Evolutionary conservation across 129 eudicot genomes (phyloP), one percentile per base, ranked within the genome.

Genomic region (Saposhnikovia divaricata): DNA sequence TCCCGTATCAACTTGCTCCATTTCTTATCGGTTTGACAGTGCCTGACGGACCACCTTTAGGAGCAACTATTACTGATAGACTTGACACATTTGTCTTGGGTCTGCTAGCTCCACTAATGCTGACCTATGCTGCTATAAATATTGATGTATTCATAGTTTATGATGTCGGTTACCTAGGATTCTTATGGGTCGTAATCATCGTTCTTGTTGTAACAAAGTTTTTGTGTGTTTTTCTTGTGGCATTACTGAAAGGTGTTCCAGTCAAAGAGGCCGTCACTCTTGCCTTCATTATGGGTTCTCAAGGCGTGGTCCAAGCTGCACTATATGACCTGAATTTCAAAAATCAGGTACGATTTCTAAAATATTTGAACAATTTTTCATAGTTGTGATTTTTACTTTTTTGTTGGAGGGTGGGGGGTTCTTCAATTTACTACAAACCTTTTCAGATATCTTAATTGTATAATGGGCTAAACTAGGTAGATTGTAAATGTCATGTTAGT

Each of bases 11-110:
- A 18, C 46, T 79, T 59, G 90, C 86, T 34, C 85, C 89, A 8
- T 80, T 84, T 47, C 39, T 89, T 7, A 50, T 89, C 10, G 93
- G 93, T 3, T 72, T 89, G 81, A 83, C 76, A 1, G 81, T 89
- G 69, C 93, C 93, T 5, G 88, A 75, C 19, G 93, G 93, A 2
- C 93, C 90, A 0, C 93, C 93, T 70, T 65, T 89, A 55, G 93
- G 93, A 3, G 69, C 90, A 5, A 83, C 90, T 45, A 31, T 89
- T 27, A 83, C 79, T 51, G 87, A 87, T 47, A 82, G 78, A 84
- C 50, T 83, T 79, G 90, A 89, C 44, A 82, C 83, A 1, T 9
- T 84, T 4, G 77, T 83, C 4, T 78, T 81, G 7, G 88, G 86
- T 5, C 43, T 84, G 78, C 61, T 88, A 42, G 83, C 86, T 10